Base-by-base conservation (phyloP, 2,329 filamentous ascomycete species). In the Coniochaeta hoffmannii region DNA sequence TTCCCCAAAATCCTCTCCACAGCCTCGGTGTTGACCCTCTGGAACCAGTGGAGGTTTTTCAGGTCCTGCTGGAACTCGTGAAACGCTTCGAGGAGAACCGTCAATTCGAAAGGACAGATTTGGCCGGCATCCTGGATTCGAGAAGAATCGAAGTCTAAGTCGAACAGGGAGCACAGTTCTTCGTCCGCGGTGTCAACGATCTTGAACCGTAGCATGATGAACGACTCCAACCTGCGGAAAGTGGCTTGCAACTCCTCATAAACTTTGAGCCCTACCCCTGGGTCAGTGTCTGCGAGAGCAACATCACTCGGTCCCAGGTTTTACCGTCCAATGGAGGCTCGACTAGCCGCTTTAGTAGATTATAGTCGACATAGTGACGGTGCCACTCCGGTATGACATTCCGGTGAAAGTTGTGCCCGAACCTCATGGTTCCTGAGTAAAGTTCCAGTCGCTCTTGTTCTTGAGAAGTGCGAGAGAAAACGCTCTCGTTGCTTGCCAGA, bases 351-450 rank as follows among this genome's bases (percentile, higher is more conserved):
- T 68, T 66, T 24, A 70, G 51, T 22, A 50, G 54, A 41, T 63
- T 59, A 53, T 69, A 69, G 49, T 65, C 61, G 22, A 67, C 54
- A 55, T 69, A 69, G 19, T 58, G 52, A 11, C 59, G 32, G 3
- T 57, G 57, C 67, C 65, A 69, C 54, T 66, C 64, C 4, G 66
- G 61, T 4, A 66, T 55, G 22, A 62, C 58, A 46, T 60, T 55
- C 9, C 30, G 56, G 50, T 67, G 61, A 8, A 65, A 63, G 32
- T 67, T 55, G n/a, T 62, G 57, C 7, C 65, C 64, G 51, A 69
- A 69, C 46, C 60, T 64, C 68, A 69, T 68, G 24, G 22, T 46
- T 6, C 22, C 22, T 19, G 4, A 9, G 41, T 4, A 11, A 46
- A 24, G 38, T 4, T 22, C 11, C 8, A 10, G 7, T 10, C 4